phyloP scores from a whole-genome alignment of 208 protist genomes.

The Phytomonas francai region DNA sequence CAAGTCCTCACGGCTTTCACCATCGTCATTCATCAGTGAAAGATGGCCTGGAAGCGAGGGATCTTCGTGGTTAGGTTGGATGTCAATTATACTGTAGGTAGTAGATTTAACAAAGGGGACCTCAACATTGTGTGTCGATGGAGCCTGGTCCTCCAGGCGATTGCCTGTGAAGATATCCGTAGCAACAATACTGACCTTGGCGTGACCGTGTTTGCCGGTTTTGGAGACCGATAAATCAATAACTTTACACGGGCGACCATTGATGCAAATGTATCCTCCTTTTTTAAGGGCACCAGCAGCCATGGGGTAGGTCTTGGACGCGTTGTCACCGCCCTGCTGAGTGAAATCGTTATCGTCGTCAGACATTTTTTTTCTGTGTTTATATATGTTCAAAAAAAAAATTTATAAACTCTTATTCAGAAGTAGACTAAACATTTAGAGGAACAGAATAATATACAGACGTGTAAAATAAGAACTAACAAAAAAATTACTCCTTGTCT shows the following conservation, averaged over 20 bases:
- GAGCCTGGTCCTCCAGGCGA: conserved; percentile 96
- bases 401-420: too few species aligned
- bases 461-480: too few species aligned
- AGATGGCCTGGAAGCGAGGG: conserved; percentile 58
- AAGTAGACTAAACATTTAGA: too few species aligned
- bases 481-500: too few species aligned
- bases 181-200: conserved; percentile 96
- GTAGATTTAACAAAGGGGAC: conserved; percentile 92
- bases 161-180: conserved; percentile 98
- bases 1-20: conserved; percentile 93
- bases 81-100: conserved; percentile 94
- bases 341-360: conserved; percentile 75
- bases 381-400: conserved; percentile 11
- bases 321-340: conserved; percentile 50
- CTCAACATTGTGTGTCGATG: conserved; percentile 96
- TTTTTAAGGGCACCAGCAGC: conserved; percentile 88
- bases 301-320: conserved; percentile 81
- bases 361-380: conserved; percentile 21
- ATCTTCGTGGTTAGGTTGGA: conserved; percentile 86
- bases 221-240: conserved; percentile 97
- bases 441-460: too few species aligned
- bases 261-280: conserved; percentile 85
- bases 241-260: conserved; percentile 94
- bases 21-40: conserved; percentile 90
- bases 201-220: conserved; percentile 99